Conservation (phyloP, 306 rosid genomes). For the Amphicarpaea edgeworthii region DNA sequence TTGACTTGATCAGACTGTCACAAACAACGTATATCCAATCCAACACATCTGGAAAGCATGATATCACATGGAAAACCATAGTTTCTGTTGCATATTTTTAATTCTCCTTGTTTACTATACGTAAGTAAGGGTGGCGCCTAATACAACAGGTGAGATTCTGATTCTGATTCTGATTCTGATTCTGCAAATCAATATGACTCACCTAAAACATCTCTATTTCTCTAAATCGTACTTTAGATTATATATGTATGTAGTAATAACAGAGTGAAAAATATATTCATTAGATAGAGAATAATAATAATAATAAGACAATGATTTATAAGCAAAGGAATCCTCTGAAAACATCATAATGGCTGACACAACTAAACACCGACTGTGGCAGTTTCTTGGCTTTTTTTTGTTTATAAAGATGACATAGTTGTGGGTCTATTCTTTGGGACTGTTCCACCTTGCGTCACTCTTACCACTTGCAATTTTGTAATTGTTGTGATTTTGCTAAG, state of each 20-base stretch:
- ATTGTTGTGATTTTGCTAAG: constrained; percentile 30
- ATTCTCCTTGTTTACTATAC: constrained; percentile 2
- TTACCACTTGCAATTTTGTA: constrained; percentile 43
- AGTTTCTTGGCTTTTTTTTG: constrained; percentile 39
- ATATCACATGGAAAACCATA: constrained; percentile 51
- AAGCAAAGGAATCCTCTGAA: constrained; percentile 35
- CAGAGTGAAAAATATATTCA: constrained; percentile 20
- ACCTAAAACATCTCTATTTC: constrained; percentile 6
- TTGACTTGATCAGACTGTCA: constrained; percentile 32
- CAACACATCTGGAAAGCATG: constrained; percentile 54
- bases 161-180: constrained; percentile 68
- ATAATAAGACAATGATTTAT: constrained; percentile 41
- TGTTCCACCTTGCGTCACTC: constrained; percentile 21
- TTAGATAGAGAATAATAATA: constrained; percentile 40
- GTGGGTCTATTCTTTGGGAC: constrained; percentile 40
- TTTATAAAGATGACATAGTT: constrained; percentile 19
- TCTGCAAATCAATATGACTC: constrained; percentile 36
- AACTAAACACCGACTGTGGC: constrained; percentile 32
- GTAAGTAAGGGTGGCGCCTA: constrained; percentile 28
- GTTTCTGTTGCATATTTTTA: constrained; percentile 33
- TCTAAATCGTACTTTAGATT: constrained; percentile 29
- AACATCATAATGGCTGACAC: constrained; percentile 40
- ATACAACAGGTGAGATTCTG: constrained; percentile 56
- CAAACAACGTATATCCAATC: constrained; percentile 40
- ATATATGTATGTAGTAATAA: constrained; percentile 20